These are phyloP conservation scores for Allantophomopsis lycopodina DNA, from an alignment of 2,329 filamentous ascomycete species.

Conservation along the genomic window DNA sequence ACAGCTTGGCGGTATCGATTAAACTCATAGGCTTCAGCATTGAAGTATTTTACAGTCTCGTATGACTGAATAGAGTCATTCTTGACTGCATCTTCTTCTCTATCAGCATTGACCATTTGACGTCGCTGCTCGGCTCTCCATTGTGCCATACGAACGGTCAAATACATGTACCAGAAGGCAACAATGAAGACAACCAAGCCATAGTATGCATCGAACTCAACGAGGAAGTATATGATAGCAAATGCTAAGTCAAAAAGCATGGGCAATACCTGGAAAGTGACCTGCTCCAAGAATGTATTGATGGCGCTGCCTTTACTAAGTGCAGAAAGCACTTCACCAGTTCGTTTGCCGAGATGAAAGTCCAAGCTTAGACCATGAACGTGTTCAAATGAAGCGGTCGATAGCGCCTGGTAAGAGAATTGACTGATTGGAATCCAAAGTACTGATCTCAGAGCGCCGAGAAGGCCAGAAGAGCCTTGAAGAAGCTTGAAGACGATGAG, in stretches of 20 bases:
- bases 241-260: slow-evolving; percentile 86
- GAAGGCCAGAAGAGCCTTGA: slow-evolving; percentile 76
- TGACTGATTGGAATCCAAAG: slow-evolving; percentile 96
- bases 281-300: slow-evolving; percentile 90
- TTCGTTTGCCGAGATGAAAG: slow-evolving; percentile 93
- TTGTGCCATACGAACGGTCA: slow-evolving; percentile 91
- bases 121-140: slow-evolving; percentile 83
- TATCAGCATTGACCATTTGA: slow-evolving; percentile 87
- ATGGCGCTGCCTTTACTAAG: slow-evolving; percentile 93
- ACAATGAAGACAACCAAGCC: slow-evolving; percentile 80
- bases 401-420: slow-evolving; percentile 89
- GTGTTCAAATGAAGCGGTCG: slow-evolving; percentile 92
- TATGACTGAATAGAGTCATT: slow-evolving; percentile 99
- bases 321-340: slow-evolving; percentile 88
- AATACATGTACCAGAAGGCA: slow-evolving; percentile 91
- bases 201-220: slow-evolving; percentile 76
- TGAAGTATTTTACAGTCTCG: slow-evolving; percentile 88
- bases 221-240: slow-evolving; percentile 69
- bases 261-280: slow-evolving; percentile 89
- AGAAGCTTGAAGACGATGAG: slow-evolving; percentile 70
- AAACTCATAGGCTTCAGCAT: slow-evolving; percentile 71
- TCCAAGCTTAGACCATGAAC: slow-evolving; percentile 91
- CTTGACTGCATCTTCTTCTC: slow-evolving; percentile 94
- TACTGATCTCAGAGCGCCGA: slow-evolving; percentile 69
- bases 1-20: slow-evolving; percentile 59